Conservation (phyloP, 2,329 filamentous ascomycete species). For the Beauveria sp. region DNA sequence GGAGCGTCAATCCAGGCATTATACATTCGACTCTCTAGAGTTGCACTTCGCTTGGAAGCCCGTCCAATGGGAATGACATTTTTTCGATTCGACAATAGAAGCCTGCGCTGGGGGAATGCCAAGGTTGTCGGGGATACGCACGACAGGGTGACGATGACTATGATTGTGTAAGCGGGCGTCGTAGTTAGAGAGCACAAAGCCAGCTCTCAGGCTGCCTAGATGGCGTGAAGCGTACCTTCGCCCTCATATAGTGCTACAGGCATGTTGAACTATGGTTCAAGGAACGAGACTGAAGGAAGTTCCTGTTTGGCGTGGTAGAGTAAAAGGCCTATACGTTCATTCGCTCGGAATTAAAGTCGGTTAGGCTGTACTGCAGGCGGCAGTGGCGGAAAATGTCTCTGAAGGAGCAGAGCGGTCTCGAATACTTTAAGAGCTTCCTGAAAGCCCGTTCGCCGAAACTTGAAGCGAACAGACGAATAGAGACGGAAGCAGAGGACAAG, state of each 20-base stretch:
- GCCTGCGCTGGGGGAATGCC: constrained; percentile 20
- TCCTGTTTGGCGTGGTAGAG: background rate
- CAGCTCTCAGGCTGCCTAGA: background rate
- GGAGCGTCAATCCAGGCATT: constrained; percentile 66
- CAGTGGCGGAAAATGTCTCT: background rate
- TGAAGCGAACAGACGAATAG: constrained; percentile 1
- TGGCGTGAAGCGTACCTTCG: background rate
- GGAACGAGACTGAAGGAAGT: background rate
- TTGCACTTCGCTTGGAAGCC: constrained; percentile 32
- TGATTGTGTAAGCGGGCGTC: constrained; percentile 6
- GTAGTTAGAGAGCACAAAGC: background rate
- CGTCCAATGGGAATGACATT: constrained; percentile 32
- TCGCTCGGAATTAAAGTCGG: background rate
- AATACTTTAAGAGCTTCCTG: background rate
- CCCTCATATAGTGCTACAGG: background rate
- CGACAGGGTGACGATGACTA: constrained; percentile 25
- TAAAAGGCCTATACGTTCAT: background rate
- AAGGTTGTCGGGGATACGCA: constrained; percentile 17
- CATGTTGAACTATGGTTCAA: background rate
- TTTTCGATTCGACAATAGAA: constrained; percentile 25
- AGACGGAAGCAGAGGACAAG: constrained; percentile 4
- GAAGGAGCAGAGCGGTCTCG: background rate
- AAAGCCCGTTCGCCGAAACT: background rate
- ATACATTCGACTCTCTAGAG: constrained; percentile 27
- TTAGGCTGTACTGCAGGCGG: background rate